A percentile compares a stretch with the other conserved stretches of the same genome.
phyloP scores from a whole-genome alignment of 805 yeast genomes.

The Clavispora carvajalis region DNA sequence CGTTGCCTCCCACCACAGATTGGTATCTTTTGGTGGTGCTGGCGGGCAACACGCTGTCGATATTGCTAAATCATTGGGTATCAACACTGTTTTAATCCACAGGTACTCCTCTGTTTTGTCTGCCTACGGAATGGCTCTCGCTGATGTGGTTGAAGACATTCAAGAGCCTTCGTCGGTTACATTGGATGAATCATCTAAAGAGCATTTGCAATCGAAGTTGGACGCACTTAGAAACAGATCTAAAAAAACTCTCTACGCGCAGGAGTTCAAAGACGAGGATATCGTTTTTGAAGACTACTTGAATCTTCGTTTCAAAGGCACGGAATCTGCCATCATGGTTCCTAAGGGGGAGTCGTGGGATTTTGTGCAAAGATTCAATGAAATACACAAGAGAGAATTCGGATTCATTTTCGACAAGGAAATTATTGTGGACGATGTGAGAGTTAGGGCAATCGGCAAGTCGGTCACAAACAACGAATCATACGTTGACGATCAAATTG shows the following conservation, averaged over 20 bases:
- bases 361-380: conserved; percentile 8
- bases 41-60: conserved; percentile 18
- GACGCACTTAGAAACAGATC: conserved; percentile 6
- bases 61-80: conserved; percentile 15
- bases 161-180: conserved; percentile 5
- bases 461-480: conserved; percentile 5
- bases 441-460: conserved; percentile 15
- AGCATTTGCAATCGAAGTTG: conserved; percentile 1
- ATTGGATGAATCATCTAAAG: not conserved
- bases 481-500: conserved; percentile 12
- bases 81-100: conserved; percentile 13
- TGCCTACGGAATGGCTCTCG: conserved; percentile 18
- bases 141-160: conserved; percentile 17
- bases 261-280: conserved; percentile 8
- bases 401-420: conserved; percentile 15
- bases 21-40: conserved; percentile 17
- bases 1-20: conserved; percentile 12
- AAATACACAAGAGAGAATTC: conserved; percentile 14
- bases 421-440: conserved; percentile 17
- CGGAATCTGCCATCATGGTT: conserved; percentile 15
- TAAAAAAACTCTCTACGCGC: conserved; percentile 5
- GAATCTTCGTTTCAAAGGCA: conserved; percentile 14
- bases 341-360: conserved; percentile 12
- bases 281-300: conserved; percentile 14
- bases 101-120: conserved; percentile 17